Evolutionary conservation across 2,329 filamentous ascomycete genomes (phyloP).

Genomic region (Nannizzia gypsea): DNA sequence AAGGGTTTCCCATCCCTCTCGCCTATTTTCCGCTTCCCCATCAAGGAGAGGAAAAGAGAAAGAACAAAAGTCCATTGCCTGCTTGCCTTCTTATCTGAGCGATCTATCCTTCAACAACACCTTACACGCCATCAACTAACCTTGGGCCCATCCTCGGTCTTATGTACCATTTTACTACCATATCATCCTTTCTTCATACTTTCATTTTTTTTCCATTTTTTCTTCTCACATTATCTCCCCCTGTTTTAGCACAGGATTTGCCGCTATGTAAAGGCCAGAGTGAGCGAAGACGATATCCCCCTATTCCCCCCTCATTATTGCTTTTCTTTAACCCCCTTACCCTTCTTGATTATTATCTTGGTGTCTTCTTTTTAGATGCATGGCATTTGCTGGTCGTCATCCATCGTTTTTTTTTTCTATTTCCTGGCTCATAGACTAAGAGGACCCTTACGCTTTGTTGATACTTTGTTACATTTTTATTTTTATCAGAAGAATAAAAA

Average conservation of each 20-base stretch:
- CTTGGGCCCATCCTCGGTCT: conserved; percentile 4
- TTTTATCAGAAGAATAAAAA: neutral
- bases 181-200: neutral
- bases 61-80: neutral
- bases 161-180: neutral
- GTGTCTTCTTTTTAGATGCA: conserved; percentile 1
- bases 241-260: neutral
- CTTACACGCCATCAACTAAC: neutral
- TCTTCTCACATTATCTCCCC: neutral
- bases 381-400: conserved; percentile 3
- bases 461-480: neutral
- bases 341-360: conserved; percentile 3
- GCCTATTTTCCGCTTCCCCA: neutral
- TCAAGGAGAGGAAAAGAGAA: neutral
- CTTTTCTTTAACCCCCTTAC: neutral
- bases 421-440: conserved; percentile 2
- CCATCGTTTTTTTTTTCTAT: neutral
- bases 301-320: neutral
- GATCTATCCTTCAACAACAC: neutral
- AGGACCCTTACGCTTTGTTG: neutral
- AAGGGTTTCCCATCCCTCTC: neutral
- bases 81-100: neutral
- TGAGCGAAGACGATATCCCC: neutral
- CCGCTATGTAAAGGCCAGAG: neutral
- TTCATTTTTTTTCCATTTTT: neutral